Percentiles rank a stretch among this genome's conserved stretches.
Conservation (phyloP, 75 land plant species). For the Cryptomeria japonica region DNA sequence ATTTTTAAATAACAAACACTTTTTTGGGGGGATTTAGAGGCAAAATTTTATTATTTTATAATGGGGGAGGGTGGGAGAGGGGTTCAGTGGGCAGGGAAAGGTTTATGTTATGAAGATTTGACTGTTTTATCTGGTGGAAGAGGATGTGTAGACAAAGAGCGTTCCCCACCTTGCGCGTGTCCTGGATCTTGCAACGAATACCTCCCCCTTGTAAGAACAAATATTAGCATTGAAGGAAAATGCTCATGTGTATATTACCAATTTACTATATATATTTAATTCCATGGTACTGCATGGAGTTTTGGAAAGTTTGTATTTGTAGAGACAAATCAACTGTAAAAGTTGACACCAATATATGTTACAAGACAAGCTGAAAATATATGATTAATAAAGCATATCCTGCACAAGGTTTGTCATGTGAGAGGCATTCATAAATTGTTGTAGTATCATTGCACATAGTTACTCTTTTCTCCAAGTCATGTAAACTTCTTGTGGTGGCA, state of each 20-base stretch:
- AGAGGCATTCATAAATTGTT: neutral
- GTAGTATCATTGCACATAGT: neutral
- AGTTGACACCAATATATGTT: neutral
- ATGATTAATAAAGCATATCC: neutral
- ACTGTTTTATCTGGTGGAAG: neutral
- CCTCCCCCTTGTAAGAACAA: neutral
- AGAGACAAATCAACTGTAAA: neutral
- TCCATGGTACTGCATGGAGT: neutral
- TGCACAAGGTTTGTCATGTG: neutral
- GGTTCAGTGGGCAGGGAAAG: neutral
- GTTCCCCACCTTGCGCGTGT: neutral
- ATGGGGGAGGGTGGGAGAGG: no score
- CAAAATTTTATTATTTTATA: neutral
- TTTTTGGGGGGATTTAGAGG: neutral
- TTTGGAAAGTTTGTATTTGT: neutral
- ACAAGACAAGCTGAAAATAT: neutral
- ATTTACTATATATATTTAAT: neutral
- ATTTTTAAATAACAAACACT: neutral
- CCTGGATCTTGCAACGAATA: neutral
- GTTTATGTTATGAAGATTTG: neutral
- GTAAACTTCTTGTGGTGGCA: neutral
- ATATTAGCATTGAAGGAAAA: neutral
- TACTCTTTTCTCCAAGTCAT: neutral
- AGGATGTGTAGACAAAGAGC: neutral
- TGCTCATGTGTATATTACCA: neutral